These are phyloP conservation scores for Chaetomiaceae sp. DNA, from an alignment of 2,329 filamentous ascomycete genomes.

Conservation along the genomic window DNA sequence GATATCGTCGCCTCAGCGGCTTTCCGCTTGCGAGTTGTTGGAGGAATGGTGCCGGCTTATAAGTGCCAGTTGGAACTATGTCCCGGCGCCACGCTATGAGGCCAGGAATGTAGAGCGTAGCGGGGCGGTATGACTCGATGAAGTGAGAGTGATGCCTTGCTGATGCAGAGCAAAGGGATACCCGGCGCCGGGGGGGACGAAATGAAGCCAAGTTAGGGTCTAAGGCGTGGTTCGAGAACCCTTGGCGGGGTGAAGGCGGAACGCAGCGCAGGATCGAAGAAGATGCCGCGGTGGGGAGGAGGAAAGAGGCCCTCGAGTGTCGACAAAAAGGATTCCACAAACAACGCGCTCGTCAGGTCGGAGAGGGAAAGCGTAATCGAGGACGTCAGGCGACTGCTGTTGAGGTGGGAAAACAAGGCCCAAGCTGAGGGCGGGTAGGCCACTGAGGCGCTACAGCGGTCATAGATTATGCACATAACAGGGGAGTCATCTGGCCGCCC, in stretches of 20 bases:
- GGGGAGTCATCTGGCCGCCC: conserved; percentile 3
- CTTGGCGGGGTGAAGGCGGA: not conserved
- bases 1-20: conserved; percentile 61
- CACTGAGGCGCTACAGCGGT: not conserved
- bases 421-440: conserved; percentile 5
- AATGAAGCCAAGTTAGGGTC: not conserved
- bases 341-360: not conserved
- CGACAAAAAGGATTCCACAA: not conserved
- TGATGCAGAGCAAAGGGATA: not conserved
- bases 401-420: conserved; percentile 5
- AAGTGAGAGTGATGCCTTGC: not conserved
- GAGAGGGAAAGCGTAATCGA: not conserved
- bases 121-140: not conserved
- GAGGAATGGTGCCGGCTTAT: conserved; percentile 51
- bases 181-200: too few species aligned
- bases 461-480: conserved; percentile 13
- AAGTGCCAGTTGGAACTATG: conserved; percentile 6
- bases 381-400: not conserved
- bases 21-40: conserved; percentile 57
- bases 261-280: not conserved
- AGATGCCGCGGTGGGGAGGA: not conserved
- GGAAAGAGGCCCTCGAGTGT: not conserved
- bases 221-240: not conserved
- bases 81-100: conserved; percentile 15
- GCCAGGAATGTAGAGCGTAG: not conserved